Evolutionary conservation across 768 basidiomycete species (phyloP), one percentile per base, ranked within the genome.

Genomic region (Kwoniella europaea): DNA sequence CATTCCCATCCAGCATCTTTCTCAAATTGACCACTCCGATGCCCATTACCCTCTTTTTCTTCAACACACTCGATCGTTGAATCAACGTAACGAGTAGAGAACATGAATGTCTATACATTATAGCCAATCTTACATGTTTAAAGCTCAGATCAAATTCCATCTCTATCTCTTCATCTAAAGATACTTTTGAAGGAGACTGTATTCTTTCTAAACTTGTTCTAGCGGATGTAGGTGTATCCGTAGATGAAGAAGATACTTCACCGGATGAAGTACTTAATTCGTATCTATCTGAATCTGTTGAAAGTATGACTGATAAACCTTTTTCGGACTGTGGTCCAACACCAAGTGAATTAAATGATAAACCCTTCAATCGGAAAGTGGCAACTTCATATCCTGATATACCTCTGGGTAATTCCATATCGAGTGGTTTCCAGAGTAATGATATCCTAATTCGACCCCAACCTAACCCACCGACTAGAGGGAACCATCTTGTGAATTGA

Each of bases 401-500:
- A 18, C 75, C 72, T 1, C 65, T 68, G 4, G 84, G 82, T 2
- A 84, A 73, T 18, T 60, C 15, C 29, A 83, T 76, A 43, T 84
- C 82, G 50, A 84, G 63, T 1, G 83, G 76, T 67, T 83, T 84
- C 79, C 82, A 84, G 0, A 84, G 74, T 1, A 83, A 68, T 0
- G 82, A 82, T 6, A 84, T 52, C 1, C 82, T 78, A 41, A 82
- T 67, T n/a, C 77, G 56, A 7, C 83, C 83, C 74, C 79, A 79
- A 2, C 84, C 84, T 2, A 84, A 67, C 4, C 84, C 84, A 1
- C 81, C 84, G 3, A 79, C 71, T 2, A 82, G 65, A 9, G 79
- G 79, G 65, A 77, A 82, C 74, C 75, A 78, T 58, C 82, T 50
- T 0, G 82, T 81, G 42, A 81, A 65, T 54, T 83, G 79, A 56